These are phyloP conservation scores for Lepidium didymum DNA, from an alignment of 345 rosid species.

Conservation along the genomic window DNA sequence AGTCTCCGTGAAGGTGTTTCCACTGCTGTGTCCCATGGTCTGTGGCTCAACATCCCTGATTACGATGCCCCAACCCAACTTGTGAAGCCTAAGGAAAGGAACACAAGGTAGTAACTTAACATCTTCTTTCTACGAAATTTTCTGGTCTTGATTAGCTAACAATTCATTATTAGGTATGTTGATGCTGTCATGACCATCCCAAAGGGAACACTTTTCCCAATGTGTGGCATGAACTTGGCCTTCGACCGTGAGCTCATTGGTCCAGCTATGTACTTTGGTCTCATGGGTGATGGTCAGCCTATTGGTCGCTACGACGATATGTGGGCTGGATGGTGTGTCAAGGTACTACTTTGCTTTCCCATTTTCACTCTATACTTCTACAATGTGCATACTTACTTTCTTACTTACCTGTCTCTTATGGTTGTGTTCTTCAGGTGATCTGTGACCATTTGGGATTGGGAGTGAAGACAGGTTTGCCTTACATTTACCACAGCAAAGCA, in stretches of 20 bases:
- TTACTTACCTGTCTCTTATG: background rate
- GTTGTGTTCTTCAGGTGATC: conserved; percentile 45
- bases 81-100: conserved; percentile 87
- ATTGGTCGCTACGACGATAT: conserved; percentile 37
- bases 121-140: background rate
- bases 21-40: conserved; percentile 86
- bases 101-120: conserved; percentile 45
- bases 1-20: conserved; percentile 87
- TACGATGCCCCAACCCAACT: conserved; percentile 95
- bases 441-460: conserved; percentile 81
- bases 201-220: conserved; percentile 94
- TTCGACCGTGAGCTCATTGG: conserved; percentile 73
- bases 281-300: conserved; percentile 42
- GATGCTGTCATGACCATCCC: conserved; percentile 92
- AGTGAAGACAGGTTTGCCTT: conserved; percentile 85
- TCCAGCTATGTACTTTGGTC: conserved; percentile 40
- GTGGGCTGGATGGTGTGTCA: conserved; percentile 36
- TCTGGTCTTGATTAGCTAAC: background rate
- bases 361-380: background rate
- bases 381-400: background rate
- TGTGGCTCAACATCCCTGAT: conserved; percentile 95
- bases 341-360: conserved; percentile 10
- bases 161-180: conserved; percentile 46
- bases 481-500: conserved; percentile 94
- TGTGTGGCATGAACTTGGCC: conserved; percentile 96